Conservation (phyloP, 352 stramenopile species). For the Globisporangium radiosum region DNA sequence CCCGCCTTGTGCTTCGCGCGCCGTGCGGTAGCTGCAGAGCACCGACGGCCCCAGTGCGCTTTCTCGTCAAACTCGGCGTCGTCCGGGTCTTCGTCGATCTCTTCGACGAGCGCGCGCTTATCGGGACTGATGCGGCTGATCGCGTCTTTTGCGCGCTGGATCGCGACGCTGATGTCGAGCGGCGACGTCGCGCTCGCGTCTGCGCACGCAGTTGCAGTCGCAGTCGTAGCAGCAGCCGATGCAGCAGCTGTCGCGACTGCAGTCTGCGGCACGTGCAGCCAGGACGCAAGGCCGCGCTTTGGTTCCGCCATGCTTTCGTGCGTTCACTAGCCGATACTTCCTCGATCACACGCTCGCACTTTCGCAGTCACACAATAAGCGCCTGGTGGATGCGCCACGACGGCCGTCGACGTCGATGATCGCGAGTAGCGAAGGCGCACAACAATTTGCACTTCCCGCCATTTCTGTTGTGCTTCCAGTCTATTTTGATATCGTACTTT, state of each 20-base stretch:
- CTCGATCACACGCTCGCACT: too few species aligned
- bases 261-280: slow-evolving; percentile 16
- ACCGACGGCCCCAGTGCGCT: slow-evolving; percentile 45
- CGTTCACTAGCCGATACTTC: neutral
- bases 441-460: too few species aligned
- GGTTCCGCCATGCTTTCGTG: slow-evolving; percentile 22
- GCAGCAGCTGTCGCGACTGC: neutral
- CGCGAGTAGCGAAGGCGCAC: too few species aligned
- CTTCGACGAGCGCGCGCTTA: slow-evolving; percentile 44
- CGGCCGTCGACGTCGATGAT: too few species aligned
- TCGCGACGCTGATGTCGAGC: slow-evolving; percentile 30
- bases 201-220: neutral
- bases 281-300: slow-evolving; percentile 26
- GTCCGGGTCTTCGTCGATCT: slow-evolving; percentile 69
- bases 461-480: too few species aligned
- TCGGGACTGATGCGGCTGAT: slow-evolving; percentile 47
- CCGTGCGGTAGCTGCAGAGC: slow-evolving; percentile 15
- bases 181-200: slow-evolving; percentile 17
- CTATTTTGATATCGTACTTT: too few species aligned
- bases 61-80: slow-evolving; percentile 68
- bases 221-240: neutral
- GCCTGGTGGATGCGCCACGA: too few species aligned
- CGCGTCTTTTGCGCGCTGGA: slow-evolving; percentile 34
- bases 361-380: too few species aligned
- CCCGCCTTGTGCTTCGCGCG: slow-evolving; percentile 12